phyloP scores from a whole-genome alignment of 371 early-diverging fungal species.

The Mortierella sp. region DNA sequence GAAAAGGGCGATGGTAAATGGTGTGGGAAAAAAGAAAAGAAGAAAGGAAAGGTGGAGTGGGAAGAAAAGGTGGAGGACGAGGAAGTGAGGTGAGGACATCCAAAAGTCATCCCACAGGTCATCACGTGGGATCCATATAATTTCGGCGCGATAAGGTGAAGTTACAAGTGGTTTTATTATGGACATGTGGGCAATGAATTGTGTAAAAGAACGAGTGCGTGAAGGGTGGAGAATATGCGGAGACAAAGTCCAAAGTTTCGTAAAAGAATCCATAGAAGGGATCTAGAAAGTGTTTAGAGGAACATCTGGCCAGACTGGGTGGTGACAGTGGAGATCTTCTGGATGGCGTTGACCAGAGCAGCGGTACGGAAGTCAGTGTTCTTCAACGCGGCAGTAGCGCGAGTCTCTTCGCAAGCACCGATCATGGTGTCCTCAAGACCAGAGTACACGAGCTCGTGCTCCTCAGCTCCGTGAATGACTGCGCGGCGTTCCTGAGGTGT shows the following conservation, averaged over 20 bases:
- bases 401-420: slow-evolving; percentile 78
- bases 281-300: slow-evolving; percentile 52
- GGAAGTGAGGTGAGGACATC: too few species aligned
- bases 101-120: too few species aligned
- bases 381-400: slow-evolving; percentile 68
- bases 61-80: slow-evolving; percentile 1
- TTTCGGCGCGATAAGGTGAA: too few species aligned
- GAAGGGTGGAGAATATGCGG: too few species aligned
- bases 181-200: too few species aligned
- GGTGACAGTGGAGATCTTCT: slow-evolving; percentile 86
- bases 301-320: slow-evolving; percentile 85
- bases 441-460: slow-evolving; percentile 90
- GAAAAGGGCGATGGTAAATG: too few species aligned
- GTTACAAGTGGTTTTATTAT: too few species aligned
- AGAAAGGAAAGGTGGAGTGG: slow-evolving; percentile 7
- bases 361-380: slow-evolving; percentile 87
- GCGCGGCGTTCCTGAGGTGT: slow-evolving; percentile 82
- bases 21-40: not conserved
- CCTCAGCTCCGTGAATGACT: slow-evolving; percentile 90
- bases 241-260: too few species aligned
- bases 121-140: too few species aligned
- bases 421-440: slow-evolving; percentile 94
- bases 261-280: too few species aligned
- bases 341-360: slow-evolving; percentile 86
- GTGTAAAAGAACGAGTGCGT: too few species aligned